phyloP scores from a whole-genome alignment of 1,139 yeast genomes.

The Scheffersomyces insectosa region DNA sequence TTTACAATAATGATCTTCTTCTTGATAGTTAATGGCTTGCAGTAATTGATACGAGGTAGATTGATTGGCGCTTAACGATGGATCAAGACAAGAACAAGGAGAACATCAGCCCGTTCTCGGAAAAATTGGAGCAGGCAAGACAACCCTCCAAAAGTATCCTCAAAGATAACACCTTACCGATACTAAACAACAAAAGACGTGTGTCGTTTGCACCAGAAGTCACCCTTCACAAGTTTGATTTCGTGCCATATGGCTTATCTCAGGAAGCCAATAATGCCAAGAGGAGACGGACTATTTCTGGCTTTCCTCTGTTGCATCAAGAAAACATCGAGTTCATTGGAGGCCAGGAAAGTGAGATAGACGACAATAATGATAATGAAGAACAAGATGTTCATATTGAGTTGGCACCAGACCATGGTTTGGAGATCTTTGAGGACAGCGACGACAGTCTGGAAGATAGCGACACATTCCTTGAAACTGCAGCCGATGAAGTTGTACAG shows the following conservation, averaged over 20 bases:
- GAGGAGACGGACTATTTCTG: conserved; percentile 13
- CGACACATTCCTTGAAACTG: conserved; percentile 5
- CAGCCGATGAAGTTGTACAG: conserved; percentile 5
- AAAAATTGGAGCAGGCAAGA: too few species aligned
- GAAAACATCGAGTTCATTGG: neutral
- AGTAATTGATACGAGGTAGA: too few species aligned
- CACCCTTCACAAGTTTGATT: conserved; percentile 64
- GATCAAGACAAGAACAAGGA: too few species aligned
- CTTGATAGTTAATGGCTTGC: too few species aligned
- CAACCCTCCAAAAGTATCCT: conserved; percentile 22
- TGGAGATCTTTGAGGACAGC: conserved; percentile 13
- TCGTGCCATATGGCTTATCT: conserved; percentile 31
- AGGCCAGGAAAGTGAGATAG: too few species aligned
- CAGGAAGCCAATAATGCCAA: conserved; percentile 10
- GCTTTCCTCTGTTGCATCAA: neutral
- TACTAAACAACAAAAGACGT: conserved; percentile 38
- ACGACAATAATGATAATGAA: too few species aligned
- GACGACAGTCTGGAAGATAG: conserved; percentile 10
- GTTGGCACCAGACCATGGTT: conserved; percentile 6
- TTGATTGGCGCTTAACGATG: too few species aligned
- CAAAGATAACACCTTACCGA: conserved; percentile 26
- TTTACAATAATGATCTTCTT: too few species aligned
- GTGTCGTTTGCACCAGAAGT: conserved; percentile 81
- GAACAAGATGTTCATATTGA: too few species aligned
- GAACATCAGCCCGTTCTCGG: too few species aligned